Evolutionary conservation across 768 basidiomycete species (phyloP), one percentile per base, ranked within the genome.

Genomic region (Hemileccinum impolitum): DNA sequence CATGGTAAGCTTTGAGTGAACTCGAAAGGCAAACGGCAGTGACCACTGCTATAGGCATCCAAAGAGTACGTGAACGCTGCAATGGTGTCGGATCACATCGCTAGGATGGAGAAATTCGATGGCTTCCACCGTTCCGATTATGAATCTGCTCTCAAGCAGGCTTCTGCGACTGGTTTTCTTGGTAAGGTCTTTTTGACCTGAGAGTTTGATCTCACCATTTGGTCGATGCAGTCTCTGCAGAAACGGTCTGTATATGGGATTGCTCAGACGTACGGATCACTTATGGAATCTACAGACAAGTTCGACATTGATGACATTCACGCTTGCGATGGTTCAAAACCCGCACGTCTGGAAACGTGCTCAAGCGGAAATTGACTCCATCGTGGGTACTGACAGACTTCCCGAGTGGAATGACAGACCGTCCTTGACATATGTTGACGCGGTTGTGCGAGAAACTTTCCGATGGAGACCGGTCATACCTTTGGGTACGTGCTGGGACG

Each of bases 311-410:
- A 17, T 39, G 18, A 18, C 13, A 6, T 46, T 46, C 18, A 15
- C 35, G 18, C 15, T 39, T 15, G 45, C 45, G 15, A 39, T 46
- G 45, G 17, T 31, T 9, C 18, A 31, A 18, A 37, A 46, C 28
- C 45, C 45, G 6, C 23, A 39, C n/a, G 45, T 46, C 5, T 34
- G 35, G 17, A 25, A 46, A 39, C 45, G 45, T 6, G 45, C 45
- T 2, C 28, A 39, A 14, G 45, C 45, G 2, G 45, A 46, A 4
- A 38, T 46, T n/a, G 37, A 46, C 6, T n/a, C 41, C 17, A 18
- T 42, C 15, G 41, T 42, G 17, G 41, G 41, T 31, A 17, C 41
- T 11, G 41, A 31, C 15, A 28, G 41, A 14, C 41, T 31, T 0
- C 41, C 41, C 11, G 28, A 19, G 12, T 31, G 28, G 11, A 15